phyloP scores from a whole-genome alignment of 1,284 basidiomycete genomes.

The Moesziomyces globuligerus region DNA sequence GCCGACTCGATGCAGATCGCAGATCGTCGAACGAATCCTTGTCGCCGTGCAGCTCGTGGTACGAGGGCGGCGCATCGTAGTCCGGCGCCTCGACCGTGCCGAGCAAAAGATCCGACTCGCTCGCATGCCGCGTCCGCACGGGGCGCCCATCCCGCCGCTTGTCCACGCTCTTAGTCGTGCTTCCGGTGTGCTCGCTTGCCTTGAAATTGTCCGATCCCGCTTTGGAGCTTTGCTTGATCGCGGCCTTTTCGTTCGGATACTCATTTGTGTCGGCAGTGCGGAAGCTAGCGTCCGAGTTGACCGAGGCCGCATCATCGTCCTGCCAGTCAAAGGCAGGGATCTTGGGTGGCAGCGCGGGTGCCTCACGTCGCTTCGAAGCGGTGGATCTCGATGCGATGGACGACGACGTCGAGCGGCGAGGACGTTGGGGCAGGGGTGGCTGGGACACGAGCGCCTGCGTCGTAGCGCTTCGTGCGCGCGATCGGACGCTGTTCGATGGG shows the following conservation, averaged over 20 bases:
- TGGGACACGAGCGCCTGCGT: conserved; percentile 5
- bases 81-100: conserved; percentile 7
- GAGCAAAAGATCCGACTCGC: conserved; percentile 28
- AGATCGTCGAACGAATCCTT: conserved; percentile 18
- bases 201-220: not conserved
- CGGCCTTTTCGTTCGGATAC: not conserved
- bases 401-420: conserved; percentile 10
- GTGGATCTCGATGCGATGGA: conserved; percentile 17
- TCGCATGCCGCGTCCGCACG: conserved; percentile 11
- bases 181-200: not conserved
- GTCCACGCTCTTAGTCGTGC: not conserved
- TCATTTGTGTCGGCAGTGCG: conserved; percentile 24
- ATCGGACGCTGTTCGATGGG: not conserved
- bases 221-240: not conserved
- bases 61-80: conserved; percentile 29
- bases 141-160: not conserved
- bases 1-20: conserved; percentile 1
- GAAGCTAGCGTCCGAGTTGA: conserved; percentile 24
- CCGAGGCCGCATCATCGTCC: conserved; percentile 12
- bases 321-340: conserved; percentile 21
- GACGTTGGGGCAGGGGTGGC: not conserved
- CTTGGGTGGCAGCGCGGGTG: conserved; percentile 19
- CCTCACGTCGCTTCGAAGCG: not conserved
- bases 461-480: conserved; percentile 13
- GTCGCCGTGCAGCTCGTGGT: conserved; percentile 34